A percentile compares a stretch with the other conserved stretches of the same genome.
These are phyloP conservation scores for Suillus subluteus DNA, from an alignment of 768 basidiomycete species.

Conservation along the genomic window DNA sequence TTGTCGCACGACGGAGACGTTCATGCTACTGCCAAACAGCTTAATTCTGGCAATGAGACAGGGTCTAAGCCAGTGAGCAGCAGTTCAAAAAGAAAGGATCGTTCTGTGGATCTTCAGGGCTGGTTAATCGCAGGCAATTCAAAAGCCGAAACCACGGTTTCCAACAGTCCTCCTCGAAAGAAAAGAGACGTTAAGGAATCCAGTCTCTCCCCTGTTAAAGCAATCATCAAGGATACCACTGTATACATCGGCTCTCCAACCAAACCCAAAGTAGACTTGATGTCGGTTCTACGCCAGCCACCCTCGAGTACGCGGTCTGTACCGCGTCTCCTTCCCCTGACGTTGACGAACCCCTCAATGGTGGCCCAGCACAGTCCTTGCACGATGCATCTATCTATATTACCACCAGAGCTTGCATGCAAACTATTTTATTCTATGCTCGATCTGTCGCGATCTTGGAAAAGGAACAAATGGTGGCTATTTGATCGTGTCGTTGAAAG, in stretches of 20 bases:
- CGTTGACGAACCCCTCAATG: slow-evolving; percentile 61
- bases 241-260: slow-evolving; percentile 20
- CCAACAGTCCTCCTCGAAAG: slow-evolving; percentile 16
- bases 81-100: slow-evolving; percentile 51
- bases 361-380: slow-evolving; percentile 75
- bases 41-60: slow-evolving; percentile 34
- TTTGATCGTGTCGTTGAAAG: slow-evolving; percentile 83
- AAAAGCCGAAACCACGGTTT: not conserved
- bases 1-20: slow-evolving; percentile 60
- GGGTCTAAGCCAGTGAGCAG: slow-evolving; percentile 18
- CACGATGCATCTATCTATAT: slow-evolving; percentile 68
- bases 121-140: slow-evolving; percentile 51
- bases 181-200: slow-evolving; percentile 19
- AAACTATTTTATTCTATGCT: slow-evolving; percentile 75
- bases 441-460: slow-evolving; percentile 62
- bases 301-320: slow-evolving; percentile 37
- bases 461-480: slow-evolving; percentile 82
- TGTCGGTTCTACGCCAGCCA: slow-evolving; percentile 59
- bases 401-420: slow-evolving; percentile 78
- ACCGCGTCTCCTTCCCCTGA: slow-evolving; percentile 58
- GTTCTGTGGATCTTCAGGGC: slow-evolving; percentile 45
- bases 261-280: slow-evolving; percentile 49
- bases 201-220: slow-evolving; percentile 4
- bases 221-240: slow-evolving; percentile 21
- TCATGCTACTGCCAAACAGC: slow-evolving; percentile 46